Evolutionary conservation across 1,139 yeast genomes (phyloP), one percentile per base, ranked within the genome.

Genomic region (Nakaseomyces kungkrabaensis): DNA sequence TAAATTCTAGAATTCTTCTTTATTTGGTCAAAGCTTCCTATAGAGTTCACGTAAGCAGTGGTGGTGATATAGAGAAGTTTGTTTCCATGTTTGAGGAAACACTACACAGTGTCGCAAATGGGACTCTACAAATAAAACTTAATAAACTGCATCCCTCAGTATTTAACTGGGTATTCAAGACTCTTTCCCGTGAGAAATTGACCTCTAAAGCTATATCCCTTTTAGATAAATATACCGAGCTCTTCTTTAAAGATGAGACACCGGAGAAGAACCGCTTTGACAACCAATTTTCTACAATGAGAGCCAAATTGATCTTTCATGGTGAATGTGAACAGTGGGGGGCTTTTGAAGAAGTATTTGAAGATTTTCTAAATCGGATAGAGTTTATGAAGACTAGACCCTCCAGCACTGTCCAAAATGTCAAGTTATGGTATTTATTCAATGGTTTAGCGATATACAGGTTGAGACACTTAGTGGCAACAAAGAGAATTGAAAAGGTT

Each of bases 1-100:
- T 73, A 2, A 63, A 71, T 8, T 63, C 77, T 0, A 61, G 62
- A 22, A 67, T 78, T 0, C 73, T 78, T 51, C 66, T 66, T 36
- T 68, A 64, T 53, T 57, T 78, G 50, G 66, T 78, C 57, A 66
- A 68, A 47, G 69, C 81, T 0, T 65, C 77, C 24, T 66, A 76
- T 6, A 66, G 66, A 51, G 58, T 70, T 45, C 78, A 76, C 53
- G 54, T 68, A 22, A 51, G 57, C 40, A 54, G 59, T 32, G 56
- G 58, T 31, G 61, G 56, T 4, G 62, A 63, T 46, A 52, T 66
- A 8, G 53, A 57, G 5, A 52, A 54, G 9, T 63, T 71, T 4
- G 62, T 65, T 3, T 53, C 54, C 1, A 58, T 69, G 45, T 59
- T 65, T 17, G 61, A 66, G 46, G 60, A 58, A 6, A 51, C 69